phyloP scores from a whole-genome alignment of 1,284 basidiomycete species.

The Moesziomyces aphidis region DNA sequence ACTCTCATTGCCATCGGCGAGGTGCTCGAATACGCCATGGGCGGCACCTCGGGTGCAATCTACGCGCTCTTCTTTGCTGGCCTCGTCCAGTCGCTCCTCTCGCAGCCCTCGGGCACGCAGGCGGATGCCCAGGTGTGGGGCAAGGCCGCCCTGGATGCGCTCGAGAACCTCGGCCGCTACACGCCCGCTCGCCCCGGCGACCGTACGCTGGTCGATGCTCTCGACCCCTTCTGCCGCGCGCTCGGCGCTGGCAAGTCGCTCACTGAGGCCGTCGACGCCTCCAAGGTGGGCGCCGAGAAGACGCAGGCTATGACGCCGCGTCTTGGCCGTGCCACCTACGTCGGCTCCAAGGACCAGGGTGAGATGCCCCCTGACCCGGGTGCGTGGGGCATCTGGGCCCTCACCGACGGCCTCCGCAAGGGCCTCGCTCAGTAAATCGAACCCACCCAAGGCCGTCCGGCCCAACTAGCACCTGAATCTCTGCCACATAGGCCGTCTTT shows the following conservation, averaged over 20 bases:
- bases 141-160: conserved; percentile 54
- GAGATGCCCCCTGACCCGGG: conserved; percentile 72
- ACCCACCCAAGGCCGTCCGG: too few relatives aligned
- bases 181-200: conserved; percentile 74
- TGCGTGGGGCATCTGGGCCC: conserved; percentile 72
- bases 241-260: conserved; percentile 66
- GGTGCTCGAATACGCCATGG: conserved; percentile 68
- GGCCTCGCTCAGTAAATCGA: conserved; percentile 37
- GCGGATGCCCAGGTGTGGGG: conserved; percentile 62
- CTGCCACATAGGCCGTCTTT: conserved; percentile 2
- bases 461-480: neutral
- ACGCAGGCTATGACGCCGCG: conserved; percentile 72
- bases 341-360: conserved; percentile 65
- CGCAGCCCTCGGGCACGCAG: conserved; percentile 36
- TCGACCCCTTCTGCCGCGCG: conserved; percentile 71
- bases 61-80: conserved; percentile 73
- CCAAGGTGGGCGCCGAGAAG: conserved; percentile 71
- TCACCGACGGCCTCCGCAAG: conserved; percentile 66
- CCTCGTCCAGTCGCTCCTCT: conserved; percentile 65
- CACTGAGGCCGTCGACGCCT: conserved; percentile 68
- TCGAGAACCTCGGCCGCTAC: conserved; percentile 68
- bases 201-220: conserved; percentile 73
- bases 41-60: conserved; percentile 70
- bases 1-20: conserved; percentile 61
- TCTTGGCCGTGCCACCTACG: conserved; percentile 73